Conservation (phyloP, 78 protist species). For the Dictyostelium discoideum region DNA sequence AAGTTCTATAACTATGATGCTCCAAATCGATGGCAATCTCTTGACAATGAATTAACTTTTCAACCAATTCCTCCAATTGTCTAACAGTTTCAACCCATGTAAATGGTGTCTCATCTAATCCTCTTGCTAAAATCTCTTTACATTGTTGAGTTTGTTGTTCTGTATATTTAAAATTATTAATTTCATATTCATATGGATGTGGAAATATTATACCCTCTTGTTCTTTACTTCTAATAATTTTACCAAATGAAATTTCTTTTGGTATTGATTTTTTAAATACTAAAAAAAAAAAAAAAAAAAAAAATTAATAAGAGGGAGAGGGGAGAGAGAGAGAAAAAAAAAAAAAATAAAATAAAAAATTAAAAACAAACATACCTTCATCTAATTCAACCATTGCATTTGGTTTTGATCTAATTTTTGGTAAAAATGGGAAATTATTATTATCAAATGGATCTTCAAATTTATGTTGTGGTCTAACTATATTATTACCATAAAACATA, state of each 20-base stretch:
- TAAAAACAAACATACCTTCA: slow-evolving; percentile 2
- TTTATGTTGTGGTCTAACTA: slow-evolving; percentile 75
- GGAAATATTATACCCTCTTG: slow-evolving; percentile 67
- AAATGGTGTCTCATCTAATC: slow-evolving; percentile 77
- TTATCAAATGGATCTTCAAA: slow-evolving; percentile 84
- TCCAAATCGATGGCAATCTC: slow-evolving; percentile 97
- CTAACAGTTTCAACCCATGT: slow-evolving; percentile 77
- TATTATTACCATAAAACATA: slow-evolving; percentile 78
- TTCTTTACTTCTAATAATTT: slow-evolving; percentile 46
- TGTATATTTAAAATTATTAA: neutral
- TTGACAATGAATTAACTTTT: neutral
- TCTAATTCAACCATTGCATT: slow-evolving; percentile 63
- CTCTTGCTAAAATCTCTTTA: slow-evolving; percentile 22
- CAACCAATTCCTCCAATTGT: slow-evolving; percentile 60
- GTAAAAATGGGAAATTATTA: slow-evolving; percentile 85
- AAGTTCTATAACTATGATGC: slow-evolving; percentile 92
- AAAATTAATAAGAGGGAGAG: neutral
- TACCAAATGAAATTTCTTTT: slow-evolving; percentile 47
- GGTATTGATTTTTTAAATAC: slow-evolving; percentile 28
- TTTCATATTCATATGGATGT: slow-evolving; percentile 86
- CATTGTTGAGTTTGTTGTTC: slow-evolving; percentile 36
- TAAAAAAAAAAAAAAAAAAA: neutral
- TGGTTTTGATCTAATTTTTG: slow-evolving; percentile 85
- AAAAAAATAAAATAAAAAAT: neutral
- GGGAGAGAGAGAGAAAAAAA: neutral